These are phyloP conservation scores for Marasmius sp. DNA, from an alignment of 1,284 basidiomycete genomes.

Conservation along the genomic window DNA sequence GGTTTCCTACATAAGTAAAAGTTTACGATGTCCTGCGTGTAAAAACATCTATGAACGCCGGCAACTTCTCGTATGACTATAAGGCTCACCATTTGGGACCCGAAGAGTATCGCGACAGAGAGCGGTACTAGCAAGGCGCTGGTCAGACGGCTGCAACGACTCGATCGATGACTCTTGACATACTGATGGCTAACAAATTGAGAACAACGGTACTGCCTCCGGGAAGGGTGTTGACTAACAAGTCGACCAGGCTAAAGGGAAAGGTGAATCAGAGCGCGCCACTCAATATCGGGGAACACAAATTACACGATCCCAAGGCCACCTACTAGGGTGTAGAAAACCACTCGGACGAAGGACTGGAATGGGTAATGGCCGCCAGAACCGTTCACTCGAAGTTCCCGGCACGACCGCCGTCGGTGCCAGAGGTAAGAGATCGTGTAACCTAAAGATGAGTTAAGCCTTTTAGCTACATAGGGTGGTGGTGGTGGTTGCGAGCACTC, in stretches of 20 bases:
- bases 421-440: constrained; percentile 3
- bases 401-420: neutral
- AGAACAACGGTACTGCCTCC: neutral
- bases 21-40: neutral
- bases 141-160: neutral
- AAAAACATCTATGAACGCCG: neutral
- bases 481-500: neutral
- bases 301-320: neutral
- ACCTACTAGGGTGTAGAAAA: constrained; percentile 1
- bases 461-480: no score
- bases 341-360: neutral
- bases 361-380: neutral
- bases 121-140: neutral
- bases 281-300: neutral
- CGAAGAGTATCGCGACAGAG: neutral
- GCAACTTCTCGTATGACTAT: neutral
- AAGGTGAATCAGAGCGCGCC: neutral
- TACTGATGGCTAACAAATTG: neutral
- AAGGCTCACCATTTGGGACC: neutral
- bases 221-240: neutral
- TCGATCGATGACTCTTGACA: neutral
- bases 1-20: neutral
- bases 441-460: neutral
- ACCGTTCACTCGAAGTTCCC: neutral
- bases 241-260: neutral